phyloP scores from a whole-genome alignment of 2,329 filamentous ascomycete species.

The Alternaria alternata region DNA sequence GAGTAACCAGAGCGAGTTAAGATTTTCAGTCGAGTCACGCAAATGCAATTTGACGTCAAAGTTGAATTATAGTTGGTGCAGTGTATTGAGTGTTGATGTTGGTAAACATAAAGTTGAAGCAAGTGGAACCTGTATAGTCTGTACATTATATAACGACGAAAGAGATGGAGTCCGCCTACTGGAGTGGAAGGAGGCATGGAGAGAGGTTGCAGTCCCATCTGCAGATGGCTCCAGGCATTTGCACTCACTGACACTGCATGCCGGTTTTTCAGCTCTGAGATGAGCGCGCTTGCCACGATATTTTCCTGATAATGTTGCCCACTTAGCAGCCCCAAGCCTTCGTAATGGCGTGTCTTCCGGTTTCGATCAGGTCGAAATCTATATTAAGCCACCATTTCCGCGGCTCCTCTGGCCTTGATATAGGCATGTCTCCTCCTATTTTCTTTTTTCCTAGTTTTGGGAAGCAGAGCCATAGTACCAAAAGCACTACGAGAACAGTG shows the following conservation, averaged over 20 bases:
- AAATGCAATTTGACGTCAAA: not conserved
- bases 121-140: not conserved
- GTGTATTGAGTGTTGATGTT: not conserved
- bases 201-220: not conserved
- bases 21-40: not conserved
- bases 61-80: not conserved
- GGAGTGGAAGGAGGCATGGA: not conserved
- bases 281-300: not conserved
- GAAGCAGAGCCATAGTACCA: slow-evolving; percentile 58
- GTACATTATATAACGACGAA: not conserved
- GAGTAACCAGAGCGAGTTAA: not conserved
- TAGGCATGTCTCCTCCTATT: not conserved
- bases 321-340: not conserved
- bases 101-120: not conserved
- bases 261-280: not conserved
- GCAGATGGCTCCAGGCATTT: not conserved
- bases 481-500: slow-evolving; percentile 58
- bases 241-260: not conserved
- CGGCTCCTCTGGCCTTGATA: not conserved
- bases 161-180: not conserved
- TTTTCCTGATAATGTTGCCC: too few species aligned
- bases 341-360: not conserved
- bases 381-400: not conserved
- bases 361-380: not conserved
- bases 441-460: slow-evolving; percentile 23